phyloP scores from a whole-genome alignment of 768 basidiomycete species.

The Galerina marginata region DNA sequence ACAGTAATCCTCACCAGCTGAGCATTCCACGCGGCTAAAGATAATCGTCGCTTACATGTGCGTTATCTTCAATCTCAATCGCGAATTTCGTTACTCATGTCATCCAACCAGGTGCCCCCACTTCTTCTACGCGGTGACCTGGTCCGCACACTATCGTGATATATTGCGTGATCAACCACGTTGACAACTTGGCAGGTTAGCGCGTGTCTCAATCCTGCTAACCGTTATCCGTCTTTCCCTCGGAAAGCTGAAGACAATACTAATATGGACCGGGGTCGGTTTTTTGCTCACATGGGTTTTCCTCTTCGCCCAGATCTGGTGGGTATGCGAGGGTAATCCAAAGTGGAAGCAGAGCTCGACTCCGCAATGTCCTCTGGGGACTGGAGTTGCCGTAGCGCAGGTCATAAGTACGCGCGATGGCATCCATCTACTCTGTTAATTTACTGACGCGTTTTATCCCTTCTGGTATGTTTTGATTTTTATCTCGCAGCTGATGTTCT shows the following conservation, averaged over 20 bases:
- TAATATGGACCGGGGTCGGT: conserved; percentile 29
- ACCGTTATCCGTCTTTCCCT: conserved; percentile 45
- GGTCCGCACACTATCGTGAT: conserved; percentile 15
- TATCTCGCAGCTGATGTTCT: conserved; percentile 44
- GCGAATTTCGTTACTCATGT: neutral
- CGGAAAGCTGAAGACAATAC: conserved; percentile 17
- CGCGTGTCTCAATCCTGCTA: conserved; percentile 46
- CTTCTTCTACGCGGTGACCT: conserved; percentile 28
- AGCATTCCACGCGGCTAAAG: conserved; percentile 15
- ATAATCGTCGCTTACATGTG: conserved; percentile 26
- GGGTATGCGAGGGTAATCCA: conserved; percentile 34
- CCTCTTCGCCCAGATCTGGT: conserved; percentile 41
- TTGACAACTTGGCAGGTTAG: conserved; percentile 25
- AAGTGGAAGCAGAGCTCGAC: conserved; percentile 24
- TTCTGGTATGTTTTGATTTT: neutral
- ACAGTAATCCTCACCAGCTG: conserved; percentile 10
- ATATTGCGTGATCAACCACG: neutral
- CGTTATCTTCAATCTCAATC: neutral
- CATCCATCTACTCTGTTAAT: neutral
- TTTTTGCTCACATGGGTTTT: conserved; percentile 29
- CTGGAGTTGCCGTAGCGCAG: conserved; percentile 48
- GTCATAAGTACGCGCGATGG: conserved; percentile 44
- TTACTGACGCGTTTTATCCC: neutral
- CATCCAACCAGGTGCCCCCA: conserved; percentile 15
- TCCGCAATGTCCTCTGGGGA: conserved; percentile 45